A percentile compares a stretch with the other conserved stretches of the same genome.
Conservation (phyloP, 352 stramenopile genomes). For the Peronospora belbahrii region DNA sequence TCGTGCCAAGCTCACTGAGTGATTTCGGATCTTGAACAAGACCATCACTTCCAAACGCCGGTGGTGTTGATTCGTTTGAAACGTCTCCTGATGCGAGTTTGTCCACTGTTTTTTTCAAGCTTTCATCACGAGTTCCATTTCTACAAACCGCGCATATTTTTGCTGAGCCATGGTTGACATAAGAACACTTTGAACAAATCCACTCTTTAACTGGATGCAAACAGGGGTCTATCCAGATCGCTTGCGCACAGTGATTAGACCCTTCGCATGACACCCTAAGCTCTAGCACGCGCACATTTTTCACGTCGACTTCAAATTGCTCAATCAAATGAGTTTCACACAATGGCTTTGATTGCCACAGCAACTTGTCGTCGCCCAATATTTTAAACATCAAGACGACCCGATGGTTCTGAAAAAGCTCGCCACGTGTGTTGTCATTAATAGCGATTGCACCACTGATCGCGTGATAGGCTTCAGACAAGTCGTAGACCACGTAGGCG, state of each 20-base stretch:
- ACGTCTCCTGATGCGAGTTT: background rate
- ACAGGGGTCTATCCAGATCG: conserved; percentile 74
- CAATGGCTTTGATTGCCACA: conserved; percentile 75
- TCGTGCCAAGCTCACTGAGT: conserved; percentile 15
- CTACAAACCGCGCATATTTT: conserved; percentile 46
- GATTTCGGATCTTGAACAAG: conserved; percentile 4
- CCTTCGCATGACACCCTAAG: conserved; percentile 57
- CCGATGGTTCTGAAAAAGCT: conserved; percentile 46
- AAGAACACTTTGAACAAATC: conserved; percentile 53
- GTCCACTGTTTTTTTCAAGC: background rate
- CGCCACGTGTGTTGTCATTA: conserved; percentile 63
- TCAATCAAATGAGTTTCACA: conserved; percentile 32
- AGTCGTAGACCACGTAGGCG: conserved; percentile 78
- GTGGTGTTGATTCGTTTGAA: background rate
- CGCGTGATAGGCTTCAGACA: conserved; percentile 48
- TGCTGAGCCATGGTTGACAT: conserved; percentile 58
- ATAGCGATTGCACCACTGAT: conserved; percentile 56
- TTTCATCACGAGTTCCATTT: conserved; percentile 21
- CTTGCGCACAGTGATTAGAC: conserved; percentile 73
- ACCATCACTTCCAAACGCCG: background rate
- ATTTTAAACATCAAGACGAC: conserved; percentile 63
- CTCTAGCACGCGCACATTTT: conserved; percentile 66
- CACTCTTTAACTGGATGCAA: conserved; percentile 65
- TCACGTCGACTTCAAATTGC: conserved; percentile 53
- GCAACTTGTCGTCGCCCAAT: conserved; percentile 47